Base-by-base conservation (phyloP, 2,329 filamentous ascomycete genomes). In the Fusarium scirpi region DNA sequence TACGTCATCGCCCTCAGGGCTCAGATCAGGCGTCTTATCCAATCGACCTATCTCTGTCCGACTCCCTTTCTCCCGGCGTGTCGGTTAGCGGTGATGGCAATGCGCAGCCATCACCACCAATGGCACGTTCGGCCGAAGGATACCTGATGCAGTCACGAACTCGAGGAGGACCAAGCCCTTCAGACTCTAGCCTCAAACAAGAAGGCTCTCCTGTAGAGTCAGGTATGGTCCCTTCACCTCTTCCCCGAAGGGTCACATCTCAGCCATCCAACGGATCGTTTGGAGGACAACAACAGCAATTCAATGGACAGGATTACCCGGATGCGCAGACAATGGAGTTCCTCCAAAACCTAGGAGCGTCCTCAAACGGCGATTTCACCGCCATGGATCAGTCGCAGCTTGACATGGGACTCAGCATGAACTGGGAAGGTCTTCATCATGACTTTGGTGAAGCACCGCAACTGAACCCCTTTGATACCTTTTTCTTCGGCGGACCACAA, bases 381-480 rank as follows among this genome's bases (percentile, higher is more conserved):
- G 72, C 70, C 69, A 68, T 80, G 66, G 75, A 86, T 40, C 80
- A 87, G 71, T 77, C 82, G 69, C 84, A 87, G 78, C 83, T 90
- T 73, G 90, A 92, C 69, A 83, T 92, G 47, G 90, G 89, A 0
- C 90, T 90, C 69, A 90, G 90, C 59, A 84, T 93, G 47, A 90
- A 89, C 34, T 89, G 88, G 86, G 85, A 89, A 64, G 83, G 85
- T 15, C 82, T 89, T 76, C 85, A 89, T 73, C 89, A 91, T 71
- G 90, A 91, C 73, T 91, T 85, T 62, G 84, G 84, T 62, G 86
- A 89, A 48, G 84, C 84, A 53, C 83, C 87, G 76, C 85, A 89
- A 75, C 85, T 92, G 75, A 87, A 92, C 62, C 85, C 90, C 0
- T 92, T 93, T 78, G 91, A 92, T 75, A 89, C 89, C 0, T 93